Evolutionary conservation across 371 early-diverging fungal genomes (phyloP).

Genomic region (Rhizopus stolonifer): DNA sequence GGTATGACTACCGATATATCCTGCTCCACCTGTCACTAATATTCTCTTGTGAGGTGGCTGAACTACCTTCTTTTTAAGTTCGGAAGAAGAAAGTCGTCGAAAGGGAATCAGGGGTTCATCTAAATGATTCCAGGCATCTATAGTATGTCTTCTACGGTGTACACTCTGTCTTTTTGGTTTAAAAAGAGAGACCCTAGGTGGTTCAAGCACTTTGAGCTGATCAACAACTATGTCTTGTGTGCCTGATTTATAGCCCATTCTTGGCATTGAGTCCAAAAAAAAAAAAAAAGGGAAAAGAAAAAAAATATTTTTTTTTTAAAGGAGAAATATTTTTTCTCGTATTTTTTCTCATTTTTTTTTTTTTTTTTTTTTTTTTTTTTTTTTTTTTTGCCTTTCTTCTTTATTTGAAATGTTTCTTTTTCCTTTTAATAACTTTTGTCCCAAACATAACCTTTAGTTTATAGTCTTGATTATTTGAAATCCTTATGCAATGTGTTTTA

Average conservation of each 20-base stretch:
- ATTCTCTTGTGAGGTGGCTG: constrained; percentile 44
- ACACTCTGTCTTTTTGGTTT: constrained; percentile 1
- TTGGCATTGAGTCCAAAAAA: background rate
- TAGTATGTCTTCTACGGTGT: constrained; percentile 21
- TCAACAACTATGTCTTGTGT: constrained; percentile 16
- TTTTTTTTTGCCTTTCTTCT: background rate
- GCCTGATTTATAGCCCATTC: constrained; percentile 14
- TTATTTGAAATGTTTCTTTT: no score
- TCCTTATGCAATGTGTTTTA: no score
- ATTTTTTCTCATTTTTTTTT: no score
- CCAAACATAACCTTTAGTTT: no score
- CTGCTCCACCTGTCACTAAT: constrained; percentile 89
- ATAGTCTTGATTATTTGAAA: no score
- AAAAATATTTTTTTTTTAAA: background rate
- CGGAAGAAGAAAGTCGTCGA: constrained; percentile 14
- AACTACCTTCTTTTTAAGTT: constrained; percentile 9
- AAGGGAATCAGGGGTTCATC: constrained; percentile 14
- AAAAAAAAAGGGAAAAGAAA: background rate
- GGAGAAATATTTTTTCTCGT: no score
- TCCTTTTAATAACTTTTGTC: no score
- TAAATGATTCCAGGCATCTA: constrained; percentile 23
- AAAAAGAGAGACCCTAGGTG: background rate
- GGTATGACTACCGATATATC: constrained; percentile 91
- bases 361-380: constrained; percentile 1
- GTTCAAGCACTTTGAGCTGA: constrained; percentile 22